Conservation (phyloP, 108 stramenopile genomes). For the Aurantiochytrium sp. region DNA sequence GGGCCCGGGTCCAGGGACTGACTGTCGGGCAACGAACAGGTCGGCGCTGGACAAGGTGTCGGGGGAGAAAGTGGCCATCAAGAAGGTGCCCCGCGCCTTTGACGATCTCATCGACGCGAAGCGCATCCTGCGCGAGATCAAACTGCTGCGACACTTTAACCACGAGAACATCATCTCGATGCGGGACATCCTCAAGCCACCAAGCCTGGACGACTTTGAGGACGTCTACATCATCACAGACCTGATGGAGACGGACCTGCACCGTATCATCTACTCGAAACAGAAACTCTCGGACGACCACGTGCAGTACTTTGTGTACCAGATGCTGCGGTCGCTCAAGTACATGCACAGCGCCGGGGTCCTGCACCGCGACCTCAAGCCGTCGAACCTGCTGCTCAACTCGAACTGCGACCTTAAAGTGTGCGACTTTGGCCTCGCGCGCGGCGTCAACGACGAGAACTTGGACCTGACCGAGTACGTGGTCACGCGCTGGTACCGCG, state of each 20-base stretch:
- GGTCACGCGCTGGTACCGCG: slow-evolving; percentile 68
- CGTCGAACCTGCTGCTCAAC: slow-evolving; percentile 93
- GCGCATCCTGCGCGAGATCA: slow-evolving; percentile 95
- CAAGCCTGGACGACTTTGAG: slow-evolving; percentile 56
- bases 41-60: slow-evolving; percentile 45
- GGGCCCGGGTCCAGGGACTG: neutral
- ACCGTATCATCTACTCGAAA: slow-evolving; percentile 97
- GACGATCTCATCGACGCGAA: slow-evolving; percentile 98
- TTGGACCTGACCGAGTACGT: slow-evolving; percentile 58
- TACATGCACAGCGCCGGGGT: slow-evolving; percentile 99
- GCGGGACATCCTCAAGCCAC: slow-evolving; percentile 38
- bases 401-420: slow-evolving; percentile 98
- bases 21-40: slow-evolving; percentile 37
- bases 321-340: slow-evolving; percentile 90
- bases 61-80: slow-evolving; percentile 82
- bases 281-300: slow-evolving; percentile 92
- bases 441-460: slow-evolving; percentile 67
- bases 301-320: slow-evolving; percentile 95
- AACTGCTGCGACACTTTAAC: slow-evolving; percentile 58
- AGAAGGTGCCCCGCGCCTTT: slow-evolving; percentile 84
- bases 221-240: slow-evolving; percentile 97
- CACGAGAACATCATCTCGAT: slow-evolving; percentile 59
- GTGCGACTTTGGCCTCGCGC: slow-evolving; percentile 96
- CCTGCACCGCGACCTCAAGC: slow-evolving; percentile 94
- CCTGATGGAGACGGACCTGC: slow-evolving; percentile 97